These are phyloP conservation scores for Hypomyces rosellus DNA, from an alignment of 2,329 filamentous ascomycete genomes.

Conservation along the genomic window DNA sequence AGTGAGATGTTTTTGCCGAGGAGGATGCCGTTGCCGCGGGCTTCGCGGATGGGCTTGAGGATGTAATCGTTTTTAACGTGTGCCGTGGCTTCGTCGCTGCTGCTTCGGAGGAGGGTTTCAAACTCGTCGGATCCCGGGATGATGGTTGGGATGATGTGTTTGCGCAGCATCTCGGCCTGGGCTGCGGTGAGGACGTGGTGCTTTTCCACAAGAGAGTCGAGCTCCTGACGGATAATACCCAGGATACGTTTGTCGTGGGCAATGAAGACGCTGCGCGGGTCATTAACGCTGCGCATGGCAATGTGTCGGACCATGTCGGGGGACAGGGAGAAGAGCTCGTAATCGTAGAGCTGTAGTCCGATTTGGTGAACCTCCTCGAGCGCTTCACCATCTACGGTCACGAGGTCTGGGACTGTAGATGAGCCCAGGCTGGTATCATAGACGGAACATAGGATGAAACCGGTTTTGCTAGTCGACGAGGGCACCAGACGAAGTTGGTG, in stretches of 20 bases:
- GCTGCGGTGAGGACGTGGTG: conserved; percentile 19
- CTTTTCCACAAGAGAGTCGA: conserved; percentile 18
- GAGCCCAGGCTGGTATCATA: conserved; percentile 5
- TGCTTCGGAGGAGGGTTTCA: conserved; percentile 14
- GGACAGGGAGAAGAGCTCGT: conserved; percentile 27
- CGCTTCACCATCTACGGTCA: conserved; percentile 18
- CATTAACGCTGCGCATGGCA: conserved; percentile 33
- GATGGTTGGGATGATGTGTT: conserved; percentile 28
- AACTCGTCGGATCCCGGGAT: conserved; percentile 25
- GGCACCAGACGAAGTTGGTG: no score
- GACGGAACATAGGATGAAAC: conserved; percentile 26
- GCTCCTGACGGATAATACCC: conserved; percentile 31
- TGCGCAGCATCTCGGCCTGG: conserved; percentile 21
- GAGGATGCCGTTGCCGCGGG: conserved; percentile 33
- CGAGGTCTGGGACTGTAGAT: conserved; percentile 3
- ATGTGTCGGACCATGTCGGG: conserved; percentile 29
- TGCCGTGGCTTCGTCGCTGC: background rate
- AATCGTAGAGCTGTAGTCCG: conserved; percentile 33
- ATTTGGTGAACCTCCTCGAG: conserved; percentile 31
- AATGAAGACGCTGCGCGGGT: conserved; percentile 33
- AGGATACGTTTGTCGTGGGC: conserved; percentile 39
- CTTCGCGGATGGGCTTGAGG: conserved; percentile 33
- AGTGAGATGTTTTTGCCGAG: conserved; percentile 31
- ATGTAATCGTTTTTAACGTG: conserved; percentile 23
- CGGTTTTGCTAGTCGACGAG: conserved; percentile 12